These are phyloP conservation scores for Alnus glutinosa DNA, from an alignment of 306 rosid genomes.

Conservation along the genomic window DNA sequence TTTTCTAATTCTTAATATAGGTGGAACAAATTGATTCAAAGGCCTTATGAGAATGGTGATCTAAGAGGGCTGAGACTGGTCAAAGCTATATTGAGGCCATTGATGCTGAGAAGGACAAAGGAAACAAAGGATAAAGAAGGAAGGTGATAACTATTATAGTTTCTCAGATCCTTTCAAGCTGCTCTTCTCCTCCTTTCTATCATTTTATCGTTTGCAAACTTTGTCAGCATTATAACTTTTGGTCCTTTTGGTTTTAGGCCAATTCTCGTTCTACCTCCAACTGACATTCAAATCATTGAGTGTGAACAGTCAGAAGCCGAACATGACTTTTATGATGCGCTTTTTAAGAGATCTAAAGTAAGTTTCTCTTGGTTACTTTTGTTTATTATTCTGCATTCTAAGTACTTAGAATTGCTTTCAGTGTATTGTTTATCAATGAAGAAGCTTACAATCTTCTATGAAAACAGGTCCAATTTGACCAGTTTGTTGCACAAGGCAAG, in stretches of 20 bases:
- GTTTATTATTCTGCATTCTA: conserved; percentile 2
- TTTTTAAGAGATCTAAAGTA: conserved; percentile 74
- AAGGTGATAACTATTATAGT: conserved; percentile 44
- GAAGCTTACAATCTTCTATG: conserved; percentile 12
- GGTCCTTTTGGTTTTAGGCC: conserved; percentile 52
- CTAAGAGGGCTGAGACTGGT: conserved; percentile 66
- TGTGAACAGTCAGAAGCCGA: conserved; percentile 83
- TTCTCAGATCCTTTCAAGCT: conserved; percentile 1
- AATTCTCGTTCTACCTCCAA: conserved; percentile 76
- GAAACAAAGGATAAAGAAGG: conserved; percentile 74
- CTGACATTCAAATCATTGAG: conserved; percentile 61
- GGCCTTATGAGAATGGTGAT: conserved; percentile 71
- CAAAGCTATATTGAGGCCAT: conserved; percentile 77
- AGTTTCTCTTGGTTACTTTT: conserved; percentile 15
- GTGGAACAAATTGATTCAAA: conserved; percentile 83
- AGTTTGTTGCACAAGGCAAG: conserved; percentile 79
- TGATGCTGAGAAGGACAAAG: conserved; percentile 81
- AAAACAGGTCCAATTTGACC: conserved; percentile 78
- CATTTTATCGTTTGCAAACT: no score
- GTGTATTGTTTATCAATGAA: not conserved
- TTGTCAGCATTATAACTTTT: conserved; percentile 14
- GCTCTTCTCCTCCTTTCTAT: not conserved
- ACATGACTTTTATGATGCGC: conserved; percentile 75
- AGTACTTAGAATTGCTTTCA: not conserved
- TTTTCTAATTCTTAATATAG: conserved; percentile 29